Evolutionary conservation across 495 filamentous ascomycete species (phyloP), one percentile per base, ranked within the genome.

Genomic region (Neurospora africana): DNA sequence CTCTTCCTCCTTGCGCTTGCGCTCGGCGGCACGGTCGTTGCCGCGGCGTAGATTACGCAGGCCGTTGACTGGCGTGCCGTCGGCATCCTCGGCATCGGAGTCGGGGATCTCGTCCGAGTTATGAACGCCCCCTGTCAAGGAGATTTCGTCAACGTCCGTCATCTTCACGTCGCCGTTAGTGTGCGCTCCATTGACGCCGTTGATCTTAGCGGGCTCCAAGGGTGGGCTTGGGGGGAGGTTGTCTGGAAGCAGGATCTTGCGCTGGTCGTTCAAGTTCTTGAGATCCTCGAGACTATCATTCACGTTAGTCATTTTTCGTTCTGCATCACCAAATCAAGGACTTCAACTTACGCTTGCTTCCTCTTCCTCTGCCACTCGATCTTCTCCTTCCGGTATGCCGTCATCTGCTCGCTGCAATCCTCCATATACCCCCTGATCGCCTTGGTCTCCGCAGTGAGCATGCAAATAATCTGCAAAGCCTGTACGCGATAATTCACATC

Each of bases 391-490:
- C 95, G 87, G 77, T 93, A 91, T 53, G 88, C 88, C 4, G 95
- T 99, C 96, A 98, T 97, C 72, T 92, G 89, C 74, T 93, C 91
- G 67, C 89, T 91, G 81, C 93, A 96, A 73, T 94, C 89, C 72
- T 97, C 93, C 83, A 99, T 91, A 77, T 95, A 97, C 19, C 89
- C 89, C 43, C 93, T 88, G 71, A 98, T 88, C 3, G 91, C 89
- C 77, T 91, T 92, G 4, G 95, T 97, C 75, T 93, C 90, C 67
- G 94, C 82, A n/a, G 91, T 92, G 68, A 98, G 86, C 84, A 94
- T 91, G 77, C 92, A 93, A 70, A 98, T 86, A 23, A 95, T 93
- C 81, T 98, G 91, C 38, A 98, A 85, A 40, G 90, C 91, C 74
- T 89, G 88, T 39, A 94, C 87, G 33, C 94, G 90, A 68, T 92